Base-by-base conservation (phyloP, 306 rosid genomes). In the Trifolium repens region DNA sequence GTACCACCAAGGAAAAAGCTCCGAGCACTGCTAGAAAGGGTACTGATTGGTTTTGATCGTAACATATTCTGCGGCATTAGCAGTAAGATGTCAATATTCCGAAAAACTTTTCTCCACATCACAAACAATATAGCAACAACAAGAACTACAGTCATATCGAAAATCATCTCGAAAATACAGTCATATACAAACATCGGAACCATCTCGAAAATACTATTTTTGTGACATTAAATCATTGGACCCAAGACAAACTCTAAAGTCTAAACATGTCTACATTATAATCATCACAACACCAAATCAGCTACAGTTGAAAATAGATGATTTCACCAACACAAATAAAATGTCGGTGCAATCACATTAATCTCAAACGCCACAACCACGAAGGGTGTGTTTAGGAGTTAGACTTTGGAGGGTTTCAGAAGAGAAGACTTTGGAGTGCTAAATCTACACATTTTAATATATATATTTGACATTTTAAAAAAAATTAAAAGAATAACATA, bases 1-100 rank as follows among this genome's bases (percentile, higher is more conserved):
- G 97, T 68, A 64, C 98, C 96, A 16, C 87, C 73, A 11, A 94
- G 81, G 58, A 91, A 81, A 74, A 91, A 86, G 26, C 91, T 90
- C 78, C 98, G 86, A 16, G 97, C 98, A 79, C 91, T 79, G 73
- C 80, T 90, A 26, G 98, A 91, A 71, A 94, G 90, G 53, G 80
- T 73, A 76, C 90, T 54, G 26, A 94, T 85, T 50, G 89, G 94
- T 90, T 94, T 94, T 71, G 90, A 90, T 68, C 97, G 84, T 68
- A 94, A 86, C 89, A 94, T 90, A 71, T 78, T 92, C 88, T 85
- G 85, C 67, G 49, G 78, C 49, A 79, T 49, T 42, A 17, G n/a
- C 37, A 46, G 16, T 26, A 44, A 70, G 46, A 63, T 69, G 43
- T 39, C 54, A 27, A 52, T 16, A 17, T 30, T 67, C 12, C n/a